Evolutionary conservation across 2,329 filamentous ascomycete genomes (phyloP).

Genomic region (Scortechinia acanthostroma): DNA sequence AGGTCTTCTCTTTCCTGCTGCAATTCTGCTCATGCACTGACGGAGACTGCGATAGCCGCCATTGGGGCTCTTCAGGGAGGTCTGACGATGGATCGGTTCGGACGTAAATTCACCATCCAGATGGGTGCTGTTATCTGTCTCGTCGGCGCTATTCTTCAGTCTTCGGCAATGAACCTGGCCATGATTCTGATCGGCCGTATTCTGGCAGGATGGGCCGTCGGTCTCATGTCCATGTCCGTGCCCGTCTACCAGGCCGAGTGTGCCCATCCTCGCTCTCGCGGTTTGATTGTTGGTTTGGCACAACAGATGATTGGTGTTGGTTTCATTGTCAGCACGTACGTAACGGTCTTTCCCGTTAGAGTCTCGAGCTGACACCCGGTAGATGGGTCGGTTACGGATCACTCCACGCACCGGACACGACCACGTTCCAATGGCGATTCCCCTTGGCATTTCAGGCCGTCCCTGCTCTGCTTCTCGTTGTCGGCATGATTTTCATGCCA

Average conservation of each 20-base stretch:
- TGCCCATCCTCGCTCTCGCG: too few species aligned
- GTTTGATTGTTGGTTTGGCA: conserved; percentile 45
- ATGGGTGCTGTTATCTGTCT: conserved; percentile 37
- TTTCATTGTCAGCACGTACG: conserved; percentile 42
- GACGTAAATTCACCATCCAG: conserved; percentile 38
- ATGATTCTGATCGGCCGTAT: conserved; percentile 40
- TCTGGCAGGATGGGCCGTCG: conserved; percentile 38
- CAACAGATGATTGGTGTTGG: conserved; percentile 50
- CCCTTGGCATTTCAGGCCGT: conserved; percentile 18
- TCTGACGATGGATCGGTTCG: conserved; percentile 36
- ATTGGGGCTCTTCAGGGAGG: too few species aligned
- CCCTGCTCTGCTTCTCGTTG: conserved; percentile 10
- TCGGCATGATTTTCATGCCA: conserved; percentile 13
- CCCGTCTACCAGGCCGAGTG: conserved; percentile 44
- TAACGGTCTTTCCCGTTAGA: too few species aligned
- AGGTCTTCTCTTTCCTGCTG: too few species aligned
- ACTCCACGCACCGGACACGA: conserved; percentile 22
- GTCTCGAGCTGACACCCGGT: too few species aligned
- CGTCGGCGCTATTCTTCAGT: conserved; percentile 18
- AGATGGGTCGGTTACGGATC: conserved; percentile 38
- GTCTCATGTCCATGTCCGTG: conserved; percentile 33
- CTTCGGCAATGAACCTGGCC: conserved; percentile 15
- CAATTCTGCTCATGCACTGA: too few species aligned
- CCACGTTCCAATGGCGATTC: conserved; percentile 19
- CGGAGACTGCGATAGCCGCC: too few species aligned